Percentiles rank a stretch among this genome's conserved stretches.
phyloP scores from a whole-genome alignment of 2,329 filamentous ascomycete genomes.

The Fusarium vanettenii region DNA sequence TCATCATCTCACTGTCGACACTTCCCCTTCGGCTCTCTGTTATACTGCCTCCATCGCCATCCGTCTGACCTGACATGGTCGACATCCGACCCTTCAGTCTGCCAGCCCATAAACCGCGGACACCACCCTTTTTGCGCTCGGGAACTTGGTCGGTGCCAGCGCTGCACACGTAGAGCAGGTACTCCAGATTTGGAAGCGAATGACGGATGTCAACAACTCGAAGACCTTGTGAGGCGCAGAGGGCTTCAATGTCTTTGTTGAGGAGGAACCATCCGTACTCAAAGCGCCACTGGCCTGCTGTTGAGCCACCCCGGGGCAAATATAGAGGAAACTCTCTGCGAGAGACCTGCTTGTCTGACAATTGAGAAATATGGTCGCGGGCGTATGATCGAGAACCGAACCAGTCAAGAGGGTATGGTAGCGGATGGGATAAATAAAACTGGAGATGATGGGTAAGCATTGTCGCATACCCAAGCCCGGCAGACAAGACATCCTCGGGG shows the following conservation, averaged over 20 bases:
- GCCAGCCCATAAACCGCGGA: conserved; percentile 68
- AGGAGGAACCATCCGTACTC: conserved; percentile 97
- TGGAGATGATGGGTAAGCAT: conserved; percentile 81
- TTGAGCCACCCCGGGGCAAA: conserved; percentile 68
- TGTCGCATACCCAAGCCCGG: conserved; percentile 83
- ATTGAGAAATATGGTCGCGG: conserved; percentile 76
- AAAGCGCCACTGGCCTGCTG: conserved; percentile 84
- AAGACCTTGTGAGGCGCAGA: conserved; percentile 74
- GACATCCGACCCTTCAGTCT: conserved; percentile 54
- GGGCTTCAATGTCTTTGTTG: conserved; percentile 89
- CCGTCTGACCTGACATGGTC: conserved; percentile 42
- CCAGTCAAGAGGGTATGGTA: conserved; percentile 83
- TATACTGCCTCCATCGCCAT: conserved; percentile 54
- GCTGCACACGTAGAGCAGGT: conserved; percentile 88
- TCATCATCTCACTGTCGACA: conserved; percentile 54
- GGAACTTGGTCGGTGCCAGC: conserved; percentile 76
- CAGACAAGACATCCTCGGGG: conserved; percentile 79
- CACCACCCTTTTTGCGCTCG: conserved; percentile 70
- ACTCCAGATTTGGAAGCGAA: conserved; percentile 93
- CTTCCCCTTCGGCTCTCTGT: conserved; percentile 57
- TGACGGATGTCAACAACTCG: conserved; percentile 91
- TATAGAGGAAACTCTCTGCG: conserved; percentile 85
- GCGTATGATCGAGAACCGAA: conserved; percentile 81
- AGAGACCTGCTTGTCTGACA: conserved; percentile 59
- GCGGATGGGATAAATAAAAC: conserved; percentile 80